Percentiles rank a stretch among this genome's conserved stretches.
These are phyloP conservation scores for Ceratobasidium papillatum DNA, from an alignment of 1,284 basidiomycete species.

Conservation along the genomic window DNA sequence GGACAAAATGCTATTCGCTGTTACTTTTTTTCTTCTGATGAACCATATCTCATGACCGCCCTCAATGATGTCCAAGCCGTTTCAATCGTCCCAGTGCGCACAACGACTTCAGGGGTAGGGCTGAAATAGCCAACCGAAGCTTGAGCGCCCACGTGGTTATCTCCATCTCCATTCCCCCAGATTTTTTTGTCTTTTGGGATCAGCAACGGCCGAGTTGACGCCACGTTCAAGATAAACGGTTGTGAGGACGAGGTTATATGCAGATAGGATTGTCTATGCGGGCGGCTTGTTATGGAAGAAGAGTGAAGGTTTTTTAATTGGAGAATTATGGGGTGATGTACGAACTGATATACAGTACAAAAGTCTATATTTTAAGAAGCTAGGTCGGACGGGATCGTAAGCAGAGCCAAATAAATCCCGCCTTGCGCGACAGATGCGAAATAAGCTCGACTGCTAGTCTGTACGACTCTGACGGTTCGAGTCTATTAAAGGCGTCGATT, in stretches of 20 bases:
- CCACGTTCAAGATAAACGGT: neutral
- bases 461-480: neutral
- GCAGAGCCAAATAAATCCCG: constrained; percentile 1
- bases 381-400: neutral
- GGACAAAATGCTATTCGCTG: neutral
- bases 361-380: neutral
- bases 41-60: neutral
- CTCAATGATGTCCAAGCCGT: too few relatives aligned
- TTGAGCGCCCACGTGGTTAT: neutral
- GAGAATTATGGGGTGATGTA: neutral
- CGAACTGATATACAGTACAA: neutral
- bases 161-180: neutral
- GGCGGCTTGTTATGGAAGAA: neutral
- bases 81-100: neutral
- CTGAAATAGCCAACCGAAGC: neutral
- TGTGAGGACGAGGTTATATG: neutral
- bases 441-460: neutral
- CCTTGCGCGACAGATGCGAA: neutral
- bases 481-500: neutral
- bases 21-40: neutral
- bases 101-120: neutral
- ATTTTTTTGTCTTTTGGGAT: neutral
- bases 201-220: constrained; percentile 17
- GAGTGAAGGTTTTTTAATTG: neutral
- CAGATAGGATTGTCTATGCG: neutral